Base-by-base conservation (phyloP, 805 yeast genomes). In the Pichia scutulata region DNA sequence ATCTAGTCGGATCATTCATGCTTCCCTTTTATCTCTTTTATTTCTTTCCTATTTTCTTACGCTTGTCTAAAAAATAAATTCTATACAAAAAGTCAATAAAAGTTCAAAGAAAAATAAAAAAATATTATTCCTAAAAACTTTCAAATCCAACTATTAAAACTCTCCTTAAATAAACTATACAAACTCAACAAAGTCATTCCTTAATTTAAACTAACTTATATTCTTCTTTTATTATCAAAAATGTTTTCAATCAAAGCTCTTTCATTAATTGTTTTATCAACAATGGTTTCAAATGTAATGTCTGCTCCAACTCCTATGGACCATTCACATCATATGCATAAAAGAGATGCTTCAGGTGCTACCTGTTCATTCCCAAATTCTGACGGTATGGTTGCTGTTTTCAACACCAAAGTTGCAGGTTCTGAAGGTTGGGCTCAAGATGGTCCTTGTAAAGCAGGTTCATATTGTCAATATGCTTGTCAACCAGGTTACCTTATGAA, bases 371-470 rank as follows among this genome's bases (percentile, higher is more conserved):
- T 89, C 70, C 96, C 96, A 36, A 55, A 74, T 23, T 71, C 76
- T 58, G 72, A 72, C 24, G 89, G 89, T 9, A 73, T 89, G 59
- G 92, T 89, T 18, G 70, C 82, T 2, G 84, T 88, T 46, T 46
- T 33, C 33, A 55, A 55, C 24, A 81, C 88, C 47, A 70, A 74
- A 8, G 64, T 64, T 36, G 76, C 80, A 26, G 57, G 65, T 18
- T 85, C 84, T 59, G 89, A 75, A 46, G 96, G 96, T 23, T 89
- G 96, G 96, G 96, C 96, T 46, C 80, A 80, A 46, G 93, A 86
- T 65, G 84, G 82, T 60, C 60, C 72, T 37, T 89, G 97, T 67
- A 65, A 81, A 4, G 73, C 84, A 24, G 95, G 93, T n/a, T 69
- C 73, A 28, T 89, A 82, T 77, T 89, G 96, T 67, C 96, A 95